Conservation (phyloP, 345 rosid genomes). For the Eucalyptus camaldulensis region DNA sequence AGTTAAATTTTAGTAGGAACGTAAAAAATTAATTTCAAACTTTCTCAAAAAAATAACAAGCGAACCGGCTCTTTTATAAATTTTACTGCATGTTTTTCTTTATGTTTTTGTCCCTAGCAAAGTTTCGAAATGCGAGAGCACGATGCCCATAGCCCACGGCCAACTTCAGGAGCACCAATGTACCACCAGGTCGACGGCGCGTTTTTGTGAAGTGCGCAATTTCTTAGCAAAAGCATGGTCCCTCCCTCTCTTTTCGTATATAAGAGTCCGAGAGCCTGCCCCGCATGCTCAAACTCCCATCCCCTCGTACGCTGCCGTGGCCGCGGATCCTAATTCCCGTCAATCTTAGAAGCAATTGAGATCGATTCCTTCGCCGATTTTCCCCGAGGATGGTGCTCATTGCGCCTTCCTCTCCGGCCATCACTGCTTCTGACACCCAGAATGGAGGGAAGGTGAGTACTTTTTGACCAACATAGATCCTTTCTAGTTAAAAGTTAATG, state of each 20-base stretch:
- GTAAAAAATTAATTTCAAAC: neutral
- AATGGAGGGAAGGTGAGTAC: neutral
- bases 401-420: neutral
- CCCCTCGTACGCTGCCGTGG: neutral
- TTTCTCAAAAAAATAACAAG: neutral
- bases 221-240: neutral
- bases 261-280: neutral
- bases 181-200: neutral
- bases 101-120: neutral
- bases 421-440: neutral
- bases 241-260: neutral
- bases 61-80: neutral
- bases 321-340: neutral
- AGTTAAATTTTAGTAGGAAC: neutral
- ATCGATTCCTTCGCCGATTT: neutral
- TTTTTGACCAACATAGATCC: rapidly evolving
- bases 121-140: neutral
- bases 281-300: neutral
- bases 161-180: neutral
- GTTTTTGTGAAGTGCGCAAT: neutral
- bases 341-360: neutral
- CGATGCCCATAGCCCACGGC: neutral
- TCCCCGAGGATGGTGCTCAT: neutral
- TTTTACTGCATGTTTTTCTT: too few species aligned
- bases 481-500: neutral